Conservation (phyloP, 2,329 filamentous ascomycete species). For the Ceratocystis huliohia region DNA sequence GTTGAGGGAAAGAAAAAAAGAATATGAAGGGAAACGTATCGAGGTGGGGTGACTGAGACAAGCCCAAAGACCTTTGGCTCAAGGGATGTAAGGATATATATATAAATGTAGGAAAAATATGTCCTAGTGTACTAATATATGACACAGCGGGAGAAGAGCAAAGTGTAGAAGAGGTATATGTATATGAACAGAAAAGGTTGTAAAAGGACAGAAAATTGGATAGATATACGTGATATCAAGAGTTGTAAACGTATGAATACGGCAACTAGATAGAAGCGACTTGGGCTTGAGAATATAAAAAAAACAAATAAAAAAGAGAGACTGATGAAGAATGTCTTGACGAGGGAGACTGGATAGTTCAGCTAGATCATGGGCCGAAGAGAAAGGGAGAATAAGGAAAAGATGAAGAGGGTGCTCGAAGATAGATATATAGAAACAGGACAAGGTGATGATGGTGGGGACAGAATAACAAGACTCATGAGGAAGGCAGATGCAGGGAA, state of each 20-base stretch:
- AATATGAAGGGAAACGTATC: neutral
- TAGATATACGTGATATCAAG: slow-evolving; percentile 2
- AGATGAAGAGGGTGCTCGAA: slow-evolving; percentile 7
- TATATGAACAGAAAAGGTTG: neutral
- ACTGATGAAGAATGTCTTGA: slow-evolving; percentile 1
- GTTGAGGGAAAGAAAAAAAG: slow-evolving; percentile 1
- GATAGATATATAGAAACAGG: slow-evolving; percentile 10
- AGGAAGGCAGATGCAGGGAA: slow-evolving; percentile 2
- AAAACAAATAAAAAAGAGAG: neutral
- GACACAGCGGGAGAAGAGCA: neutral
- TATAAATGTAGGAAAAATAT: neutral
- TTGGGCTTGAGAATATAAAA: neutral
- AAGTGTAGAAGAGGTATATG: neutral
- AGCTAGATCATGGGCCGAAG: slow-evolving; percentile 6
- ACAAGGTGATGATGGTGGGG: neutral
- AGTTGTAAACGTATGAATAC: neutral
- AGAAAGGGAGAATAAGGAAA: neutral
- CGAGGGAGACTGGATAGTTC: slow-evolving; percentile 5
- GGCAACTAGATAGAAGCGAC: neutral
- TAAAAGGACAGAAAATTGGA: neutral
- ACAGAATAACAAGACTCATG: neutral
- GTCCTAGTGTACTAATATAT: neutral
- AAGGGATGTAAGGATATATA: neutral
- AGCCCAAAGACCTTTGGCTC: neutral
- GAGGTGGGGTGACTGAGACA: neutral